Percentiles rank a stretch among this genome's conserved stretches.
Conservation (phyloP, 2,329 filamentous ascomycete species). For the Rutstroemia sp. region DNA sequence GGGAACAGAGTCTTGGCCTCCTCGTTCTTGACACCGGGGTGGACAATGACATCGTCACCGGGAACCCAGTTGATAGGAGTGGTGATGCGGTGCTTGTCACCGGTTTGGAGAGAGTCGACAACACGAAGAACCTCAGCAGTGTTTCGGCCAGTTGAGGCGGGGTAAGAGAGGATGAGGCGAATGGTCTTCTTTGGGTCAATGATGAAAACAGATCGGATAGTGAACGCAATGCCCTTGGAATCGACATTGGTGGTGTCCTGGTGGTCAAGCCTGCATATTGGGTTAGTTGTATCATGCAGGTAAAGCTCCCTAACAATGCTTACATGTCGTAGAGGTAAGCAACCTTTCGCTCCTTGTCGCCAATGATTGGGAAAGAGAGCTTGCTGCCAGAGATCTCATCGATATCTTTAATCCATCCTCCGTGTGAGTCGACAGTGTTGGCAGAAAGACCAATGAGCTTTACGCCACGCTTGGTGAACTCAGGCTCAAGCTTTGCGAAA, state of each 20-base stretch:
- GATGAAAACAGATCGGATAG: slow-evolving; percentile 90
- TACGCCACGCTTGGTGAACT: slow-evolving; percentile 79
- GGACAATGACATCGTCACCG: slow-evolving; percentile 88
- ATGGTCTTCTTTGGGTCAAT: slow-evolving; percentile 94
- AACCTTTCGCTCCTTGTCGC: slow-evolving; percentile 71
- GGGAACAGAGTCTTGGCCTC: slow-evolving; percentile 86
- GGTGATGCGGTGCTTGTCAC: slow-evolving; percentile 81
- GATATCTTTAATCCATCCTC: slow-evolving; percentile 86
- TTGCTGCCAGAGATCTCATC: slow-evolving; percentile 66
- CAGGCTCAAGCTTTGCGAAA: slow-evolving; percentile 80
- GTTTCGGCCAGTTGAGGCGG: slow-evolving; percentile 82
- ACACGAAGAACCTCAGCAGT: slow-evolving; percentile 71
- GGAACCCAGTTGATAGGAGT: slow-evolving; percentile 87
- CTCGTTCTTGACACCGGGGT: slow-evolving; percentile 72
- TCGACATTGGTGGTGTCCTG: slow-evolving; percentile 78
- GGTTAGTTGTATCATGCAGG: background rate
- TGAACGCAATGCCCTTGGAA: slow-evolving; percentile 79
- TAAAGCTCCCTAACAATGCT: slow-evolving; percentile 25
- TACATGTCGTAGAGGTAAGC: slow-evolving; percentile 73
- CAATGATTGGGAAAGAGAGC: slow-evolving; percentile 73
- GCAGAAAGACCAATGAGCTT: slow-evolving; percentile 89
- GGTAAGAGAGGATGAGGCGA: slow-evolving; percentile 86
- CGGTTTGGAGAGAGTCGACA: slow-evolving; percentile 71
- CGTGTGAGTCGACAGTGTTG: slow-evolving; percentile 78
- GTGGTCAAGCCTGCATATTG: slow-evolving; percentile 55